Conservation (phyloP, 2,329 filamentous ascomycete species). For the Aspergillus unguis region DNA sequence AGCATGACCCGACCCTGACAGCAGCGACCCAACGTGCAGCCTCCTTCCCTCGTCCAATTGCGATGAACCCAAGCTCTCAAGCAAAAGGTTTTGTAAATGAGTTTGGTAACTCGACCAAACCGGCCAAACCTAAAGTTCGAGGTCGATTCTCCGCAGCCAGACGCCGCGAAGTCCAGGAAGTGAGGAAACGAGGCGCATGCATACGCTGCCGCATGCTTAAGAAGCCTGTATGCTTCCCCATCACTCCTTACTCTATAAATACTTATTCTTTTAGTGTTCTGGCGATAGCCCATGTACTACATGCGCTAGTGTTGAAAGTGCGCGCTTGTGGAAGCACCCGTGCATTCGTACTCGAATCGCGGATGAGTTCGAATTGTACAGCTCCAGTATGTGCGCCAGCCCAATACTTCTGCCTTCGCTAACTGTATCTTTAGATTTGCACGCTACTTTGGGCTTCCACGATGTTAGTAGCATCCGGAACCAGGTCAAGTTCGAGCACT, state of each 20-base stretch:
- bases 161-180: conserved; percentile 58
- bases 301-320: conserved; percentile 58
- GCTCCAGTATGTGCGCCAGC: conserved; percentile 40
- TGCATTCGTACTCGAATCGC: conserved; percentile 58
- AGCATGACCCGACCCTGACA: conserved; percentile 39
- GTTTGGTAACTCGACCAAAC: conserved; percentile 39
- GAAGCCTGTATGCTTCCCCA: conserved; percentile 47
- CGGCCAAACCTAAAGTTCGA: conserved; percentile 48
- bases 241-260: too few species aligned
- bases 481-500: conserved; percentile 48
- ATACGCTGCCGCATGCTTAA: conserved; percentile 63
- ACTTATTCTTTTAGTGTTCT: conserved; percentile 46
- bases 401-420: conserved; percentile 12
- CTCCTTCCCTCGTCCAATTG: conserved; percentile 41
- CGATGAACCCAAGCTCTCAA: conserved; percentile 41
- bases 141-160: conserved; percentile 56
- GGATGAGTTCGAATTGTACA: conserved; percentile 58
- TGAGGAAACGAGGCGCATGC: conserved; percentile 59
- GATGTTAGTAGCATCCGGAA: conserved; percentile 49
- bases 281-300: conserved; percentile 59
- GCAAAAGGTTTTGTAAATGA: conserved; percentile 41
- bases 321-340: conserved; percentile 59
- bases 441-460: conserved; percentile 52
- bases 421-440: conserved; percentile 38
- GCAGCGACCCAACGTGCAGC: conserved; percentile 39